phyloP scores from a whole-genome alignment of 1,284 basidiomycete genomes.

The Pseudozyma sp. region DNA sequence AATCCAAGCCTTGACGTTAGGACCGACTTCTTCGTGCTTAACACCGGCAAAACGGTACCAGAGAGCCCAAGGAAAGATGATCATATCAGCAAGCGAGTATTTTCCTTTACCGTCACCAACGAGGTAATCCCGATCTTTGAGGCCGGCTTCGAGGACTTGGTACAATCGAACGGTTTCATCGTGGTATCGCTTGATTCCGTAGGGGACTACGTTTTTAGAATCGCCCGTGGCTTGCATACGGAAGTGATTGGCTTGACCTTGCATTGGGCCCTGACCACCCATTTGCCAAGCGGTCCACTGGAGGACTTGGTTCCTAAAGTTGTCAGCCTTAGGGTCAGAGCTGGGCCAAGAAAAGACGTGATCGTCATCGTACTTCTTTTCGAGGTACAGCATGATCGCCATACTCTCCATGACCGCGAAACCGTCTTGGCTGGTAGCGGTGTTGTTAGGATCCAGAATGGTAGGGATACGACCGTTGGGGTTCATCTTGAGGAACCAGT shows the following conservation, averaged over 20 bases:
- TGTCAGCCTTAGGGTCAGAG: constrained; percentile 47
- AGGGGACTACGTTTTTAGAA: constrained; percentile 51
- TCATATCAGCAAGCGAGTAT: constrained; percentile 56
- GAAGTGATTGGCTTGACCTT: constrained; percentile 59
- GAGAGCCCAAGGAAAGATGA: constrained; percentile 50
- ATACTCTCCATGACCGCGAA: constrained; percentile 49
- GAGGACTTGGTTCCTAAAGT: constrained; percentile 47
- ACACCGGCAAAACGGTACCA: constrained; percentile 41
- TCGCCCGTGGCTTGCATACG: constrained; percentile 48
- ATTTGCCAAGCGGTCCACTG: constrained; percentile 47
- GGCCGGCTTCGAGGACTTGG: constrained; percentile 46
- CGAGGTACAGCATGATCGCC: constrained; percentile 60
- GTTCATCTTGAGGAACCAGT: constrained; percentile 63
- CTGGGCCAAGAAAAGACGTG: constrained; percentile 52
- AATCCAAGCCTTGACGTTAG: constrained; percentile 47
- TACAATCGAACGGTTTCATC: constrained; percentile 56
- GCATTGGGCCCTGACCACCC: constrained; percentile 49
- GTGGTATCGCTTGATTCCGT: constrained; percentile 52
- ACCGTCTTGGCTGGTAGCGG: constrained; percentile 30
- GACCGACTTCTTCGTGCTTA: constrained; percentile 34
- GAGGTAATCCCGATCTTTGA: constrained; percentile 54
- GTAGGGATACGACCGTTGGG: constrained; percentile 65
- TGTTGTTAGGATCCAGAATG: constrained; percentile 51
- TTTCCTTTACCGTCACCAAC: constrained; percentile 58
- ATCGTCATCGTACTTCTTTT: constrained; percentile 57